Base-by-base conservation (phyloP, 2,329 filamentous ascomycete species). In the Cyclaneusma minus region DNA sequence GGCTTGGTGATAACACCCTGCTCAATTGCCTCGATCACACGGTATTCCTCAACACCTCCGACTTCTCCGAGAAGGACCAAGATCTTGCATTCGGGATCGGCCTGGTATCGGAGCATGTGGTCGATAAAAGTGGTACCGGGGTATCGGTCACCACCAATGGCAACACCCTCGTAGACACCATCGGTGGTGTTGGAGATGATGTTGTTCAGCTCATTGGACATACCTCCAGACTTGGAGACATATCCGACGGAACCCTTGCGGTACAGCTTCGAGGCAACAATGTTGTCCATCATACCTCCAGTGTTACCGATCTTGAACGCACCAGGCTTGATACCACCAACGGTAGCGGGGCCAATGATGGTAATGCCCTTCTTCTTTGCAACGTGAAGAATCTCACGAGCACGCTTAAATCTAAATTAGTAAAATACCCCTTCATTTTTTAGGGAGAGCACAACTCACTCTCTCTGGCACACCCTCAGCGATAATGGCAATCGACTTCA, bases 201-300 rank as follows among this genome's bases (percentile, higher is more conserved):
- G 74, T 98, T 98, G 79, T 98, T 98, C 50, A 98, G 64, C 68
- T 98, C 89, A 70, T 98, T 98, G 59, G 89, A 95, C 89, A 98
- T 98, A 63, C 89, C 89, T 53, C 89, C 89, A 32, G 89, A 98
- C 71, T 98, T 98, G 69, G 87, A 95, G 58, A 98, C 89, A 60
- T 98, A 98, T 47, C 83, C 89, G 42, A 98, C 85, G 44, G 89
- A 95, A 47, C 89, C 89, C 64, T 89, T 89, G 60, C 89, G 87
- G 76, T 98, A 98, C 35, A 98, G 82, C 76, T 98, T 98, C 55
- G 89, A 95, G 44, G 89, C 84, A 39, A 98, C 89, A 49, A 98
- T 98, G 73, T 98, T 98, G 72, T 98, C 89, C 89, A 98, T 98
- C 89, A 98, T 98, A 60, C 89, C 89, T 71, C 89, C 89, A 48